These are phyloP conservation scores for Agrocybe chaxingu DNA, from an alignment of 768 basidiomycete species.

Conservation along the genomic window DNA sequence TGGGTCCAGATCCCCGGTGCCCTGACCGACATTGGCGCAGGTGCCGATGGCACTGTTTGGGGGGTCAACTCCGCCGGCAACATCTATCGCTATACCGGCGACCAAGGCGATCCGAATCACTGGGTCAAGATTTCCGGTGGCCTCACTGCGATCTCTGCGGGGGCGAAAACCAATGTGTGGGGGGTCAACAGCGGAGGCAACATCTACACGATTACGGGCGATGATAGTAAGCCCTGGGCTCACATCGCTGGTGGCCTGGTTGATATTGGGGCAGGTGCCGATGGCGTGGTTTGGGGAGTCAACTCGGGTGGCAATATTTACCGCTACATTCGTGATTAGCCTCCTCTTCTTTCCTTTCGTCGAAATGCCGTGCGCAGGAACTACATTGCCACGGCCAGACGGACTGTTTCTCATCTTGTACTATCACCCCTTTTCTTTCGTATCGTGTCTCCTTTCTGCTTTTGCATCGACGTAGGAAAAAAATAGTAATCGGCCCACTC, in stretches of 20 bases:
- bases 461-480: too few species aligned
- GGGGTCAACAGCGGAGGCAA: constrained; percentile 4
- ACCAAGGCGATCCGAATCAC: constrained; percentile 9
- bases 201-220: constrained; percentile 4
- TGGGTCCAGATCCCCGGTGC: constrained; percentile 7
- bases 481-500: too few species aligned
- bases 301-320: constrained; percentile 2
- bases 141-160: constrained; percentile 7
- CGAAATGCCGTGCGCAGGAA: too few species aligned
- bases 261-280: constrained; percentile 7
- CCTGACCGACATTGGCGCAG: constrained; percentile 6
- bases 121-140: constrained; percentile 6
- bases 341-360: not conserved
- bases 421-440: too few species aligned
- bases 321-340: constrained; percentile 6
- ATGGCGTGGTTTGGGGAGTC: constrained; percentile 9
- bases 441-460: too few species aligned
- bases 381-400: too few species aligned
- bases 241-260: constrained; percentile 2
- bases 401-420: too few species aligned
- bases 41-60: constrained; percentile 6
- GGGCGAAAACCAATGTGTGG: constrained; percentile 7
- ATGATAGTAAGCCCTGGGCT: constrained; percentile 7
- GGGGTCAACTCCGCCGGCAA: constrained; percentile 3
- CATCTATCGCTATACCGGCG: constrained; percentile 5